A percentile compares a stretch with the other conserved stretches of the same genome.
Evolutionary conservation across 306 rosid genomes (phyloP).

Genomic region (Sindora glabra): DNA sequence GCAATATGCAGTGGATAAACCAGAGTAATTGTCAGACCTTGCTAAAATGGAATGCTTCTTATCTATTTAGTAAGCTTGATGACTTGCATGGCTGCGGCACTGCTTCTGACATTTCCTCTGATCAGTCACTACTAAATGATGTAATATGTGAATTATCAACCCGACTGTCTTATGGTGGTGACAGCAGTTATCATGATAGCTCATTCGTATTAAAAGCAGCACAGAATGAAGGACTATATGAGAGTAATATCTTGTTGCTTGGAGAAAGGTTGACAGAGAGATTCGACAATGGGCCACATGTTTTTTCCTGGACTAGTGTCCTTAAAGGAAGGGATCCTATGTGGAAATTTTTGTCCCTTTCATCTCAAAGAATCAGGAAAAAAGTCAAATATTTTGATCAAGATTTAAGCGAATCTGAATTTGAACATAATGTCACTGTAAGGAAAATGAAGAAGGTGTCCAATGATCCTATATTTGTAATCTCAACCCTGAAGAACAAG

Average conservation of each 20-base stretch:
- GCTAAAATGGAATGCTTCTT: slow-evolving; percentile 56
- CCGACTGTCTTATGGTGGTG: slow-evolving; percentile 25
- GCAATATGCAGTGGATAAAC: slow-evolving; percentile 25
- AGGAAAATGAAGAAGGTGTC: slow-evolving; percentile 38
- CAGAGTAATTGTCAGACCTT: slow-evolving; percentile 35
- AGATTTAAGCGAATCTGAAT: slow-evolving; percentile 15
- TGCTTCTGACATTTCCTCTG: slow-evolving; percentile 18
- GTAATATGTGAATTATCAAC: slow-evolving; percentile 41
- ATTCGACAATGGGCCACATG: slow-evolving; percentile 22
- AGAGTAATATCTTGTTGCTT: slow-evolving; percentile 18
- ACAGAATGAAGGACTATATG: slow-evolving; percentile 52
- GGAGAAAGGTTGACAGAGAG: slow-evolving; percentile 35
- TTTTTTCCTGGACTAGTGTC: slow-evolving; percentile 49
- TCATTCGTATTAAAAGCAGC: slow-evolving; percentile 34
- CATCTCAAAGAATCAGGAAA: slow-evolving; percentile 55
- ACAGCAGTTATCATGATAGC: slow-evolving; percentile 14
- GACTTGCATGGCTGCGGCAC: slow-evolving; percentile 32
- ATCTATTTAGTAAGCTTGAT: slow-evolving; percentile 49
- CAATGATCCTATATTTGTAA: not conserved
- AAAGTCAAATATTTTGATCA: slow-evolving; percentile 27
- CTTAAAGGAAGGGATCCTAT: slow-evolving; percentile 40
- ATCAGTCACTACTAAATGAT: slow-evolving; percentile 31
- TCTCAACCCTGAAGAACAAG: slow-evolving; percentile 25
- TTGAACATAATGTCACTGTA: slow-evolving; percentile 20
- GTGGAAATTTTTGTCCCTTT: slow-evolving; percentile 48